Base-by-base conservation (phyloP, 2,329 filamentous ascomycete species). In the Aspergillus hortae region DNA sequence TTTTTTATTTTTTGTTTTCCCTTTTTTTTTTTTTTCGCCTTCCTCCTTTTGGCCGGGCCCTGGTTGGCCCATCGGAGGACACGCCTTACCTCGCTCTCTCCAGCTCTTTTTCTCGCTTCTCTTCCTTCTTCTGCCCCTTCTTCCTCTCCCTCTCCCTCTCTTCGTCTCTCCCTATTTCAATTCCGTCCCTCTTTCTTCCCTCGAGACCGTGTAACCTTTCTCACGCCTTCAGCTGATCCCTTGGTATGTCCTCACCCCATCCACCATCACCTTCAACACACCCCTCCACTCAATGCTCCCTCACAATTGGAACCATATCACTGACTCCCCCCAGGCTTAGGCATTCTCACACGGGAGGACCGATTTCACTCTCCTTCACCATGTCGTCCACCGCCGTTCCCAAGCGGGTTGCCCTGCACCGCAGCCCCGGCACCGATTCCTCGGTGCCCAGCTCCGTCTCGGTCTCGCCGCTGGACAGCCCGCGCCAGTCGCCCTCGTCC, bases 401-500 rank as follows among this genome's bases (percentile, higher is more conserved):
- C 52, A 69, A 71, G 62, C 71, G 69, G 61, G 61, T 69, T 61
- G 78, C 79, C 60, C 75, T 80, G 48, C 73, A 80, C 53, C 79
- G 80, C 61, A 76, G 77, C 63, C 69, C 72, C 56, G 79, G 81
- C 53, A 69, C 77, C 55, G 78, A 82, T 51, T 82, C 80, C 30
- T 85, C 83, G 17, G 68, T 76, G 38, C 72, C 74, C 58, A 80
- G 74, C 66, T 85, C 82, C 4, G 72, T 74, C 53, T 74, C 76
- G 36, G 74, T 73, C 54, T 84, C 83, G 21, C 83, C 83, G 33
- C 68, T 76, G 56, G 82, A 84, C 60, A 84, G 82, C 54, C 83
- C 83, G 44, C 76, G 75, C 47, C 78, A 78, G 40, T 87, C 92
- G 23, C 79, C 82, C 44, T 97, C 94, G 6, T 89, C 89, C 36